phyloP scores from a whole-genome alignment of 768 basidiomycete genomes.

The Mycena filopes region DNA sequence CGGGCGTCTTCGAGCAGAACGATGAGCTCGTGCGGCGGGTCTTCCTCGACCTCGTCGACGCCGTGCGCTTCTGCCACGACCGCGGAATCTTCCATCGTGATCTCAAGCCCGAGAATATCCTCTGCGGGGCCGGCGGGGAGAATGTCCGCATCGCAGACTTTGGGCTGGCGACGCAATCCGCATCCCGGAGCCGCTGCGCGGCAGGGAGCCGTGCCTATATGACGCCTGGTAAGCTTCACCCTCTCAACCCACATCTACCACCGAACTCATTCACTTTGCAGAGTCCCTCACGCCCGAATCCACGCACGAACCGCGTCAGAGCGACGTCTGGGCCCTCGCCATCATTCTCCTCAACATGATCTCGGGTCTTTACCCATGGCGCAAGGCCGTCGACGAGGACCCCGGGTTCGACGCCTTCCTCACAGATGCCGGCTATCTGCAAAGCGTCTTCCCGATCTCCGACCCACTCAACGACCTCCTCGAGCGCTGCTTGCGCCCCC shows the following conservation, averaged over 20 bases:
- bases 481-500: slow-evolving; percentile 58
- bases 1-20: slow-evolving; percentile 43
- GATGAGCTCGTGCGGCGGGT: slow-evolving; percentile 53
- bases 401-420: slow-evolving; percentile 60
- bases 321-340: slow-evolving; percentile 52
- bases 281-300: slow-evolving; percentile 5
- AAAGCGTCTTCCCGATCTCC: slow-evolving; percentile 64
- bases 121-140: slow-evolving; percentile 42
- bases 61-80: slow-evolving; percentile 58
- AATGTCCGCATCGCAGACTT: slow-evolving; percentile 63
- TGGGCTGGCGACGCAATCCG: slow-evolving; percentile 48
- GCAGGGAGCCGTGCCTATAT: slow-evolving; percentile 12
- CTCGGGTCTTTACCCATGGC: slow-evolving; percentile 65
- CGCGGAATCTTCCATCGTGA: slow-evolving; percentile 34
- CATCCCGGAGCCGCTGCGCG: neutral
- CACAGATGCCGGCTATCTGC: slow-evolving; percentile 56
- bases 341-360: slow-evolving; percentile 71
- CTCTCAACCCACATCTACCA: neutral
- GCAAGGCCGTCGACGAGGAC: slow-evolving; percentile 58
- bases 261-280: neutral
- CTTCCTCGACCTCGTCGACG: slow-evolving; percentile 59
- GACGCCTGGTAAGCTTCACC: neutral
- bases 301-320: slow-evolving; percentile 8
- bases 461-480: slow-evolving; percentile 58
- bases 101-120: slow-evolving; percentile 37